Conservation (phyloP, 345 rosid genomes). For the Corymbia maculata region DNA sequence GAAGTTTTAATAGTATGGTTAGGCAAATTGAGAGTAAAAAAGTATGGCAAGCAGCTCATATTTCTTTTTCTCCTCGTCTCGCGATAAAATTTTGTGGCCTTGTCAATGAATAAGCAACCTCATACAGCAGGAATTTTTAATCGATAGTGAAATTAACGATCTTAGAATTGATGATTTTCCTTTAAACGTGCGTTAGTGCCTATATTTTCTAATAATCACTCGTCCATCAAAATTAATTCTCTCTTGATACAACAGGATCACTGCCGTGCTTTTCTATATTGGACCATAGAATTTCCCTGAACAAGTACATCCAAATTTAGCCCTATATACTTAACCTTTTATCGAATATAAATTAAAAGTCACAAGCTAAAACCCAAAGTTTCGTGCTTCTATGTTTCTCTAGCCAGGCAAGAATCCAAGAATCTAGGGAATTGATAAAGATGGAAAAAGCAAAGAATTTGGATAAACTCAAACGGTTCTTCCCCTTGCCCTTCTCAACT, state of each 20-base stretch:
- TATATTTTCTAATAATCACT: background rate
- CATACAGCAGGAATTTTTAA: background rate
- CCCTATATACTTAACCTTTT: background rate
- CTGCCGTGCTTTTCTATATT: background rate
- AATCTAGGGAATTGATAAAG: background rate
- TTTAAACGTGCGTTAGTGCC: background rate
- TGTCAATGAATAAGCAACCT: background rate
- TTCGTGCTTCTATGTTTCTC: background rate
- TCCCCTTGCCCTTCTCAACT: too few relatives aligned
- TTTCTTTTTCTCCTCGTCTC: background rate
- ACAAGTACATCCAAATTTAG: background rate
- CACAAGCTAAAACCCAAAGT: background rate
- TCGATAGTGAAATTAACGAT: accelerated
- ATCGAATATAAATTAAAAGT: background rate
- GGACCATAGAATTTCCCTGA: background rate
- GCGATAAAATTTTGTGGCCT: accelerated
- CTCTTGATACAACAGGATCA: background rate
- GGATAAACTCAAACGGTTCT: too few relatives aligned
- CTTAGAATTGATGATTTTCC: background rate
- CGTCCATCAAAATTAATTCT: background rate
- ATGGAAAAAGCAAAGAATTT: background rate
- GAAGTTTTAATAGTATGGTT: accelerated
- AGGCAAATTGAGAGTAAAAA: background rate
- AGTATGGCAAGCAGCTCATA: background rate
- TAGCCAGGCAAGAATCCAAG: background rate